Conservation (phyloP, 169 alveolate genomes). For the Eimeria praecox region DNA sequence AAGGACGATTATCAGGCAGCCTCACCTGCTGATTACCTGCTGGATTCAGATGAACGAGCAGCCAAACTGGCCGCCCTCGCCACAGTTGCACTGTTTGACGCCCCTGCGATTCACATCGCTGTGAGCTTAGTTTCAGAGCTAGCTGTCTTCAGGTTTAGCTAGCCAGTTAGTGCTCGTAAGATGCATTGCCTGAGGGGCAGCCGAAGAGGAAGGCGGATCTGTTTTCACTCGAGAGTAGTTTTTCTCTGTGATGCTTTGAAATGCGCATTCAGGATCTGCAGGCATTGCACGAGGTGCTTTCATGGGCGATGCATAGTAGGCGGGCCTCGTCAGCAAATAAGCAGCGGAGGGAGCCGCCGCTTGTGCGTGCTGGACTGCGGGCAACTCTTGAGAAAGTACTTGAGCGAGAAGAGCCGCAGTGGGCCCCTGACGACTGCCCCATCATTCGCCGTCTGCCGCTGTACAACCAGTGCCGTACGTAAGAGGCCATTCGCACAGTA, state of each 20-base stretch:
- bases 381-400: background rate
- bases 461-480: conserved; percentile 38
- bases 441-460: conserved; percentile 37
- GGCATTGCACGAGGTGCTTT: conserved; percentile 50
- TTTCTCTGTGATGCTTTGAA: background rate
- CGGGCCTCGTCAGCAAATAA: background rate
- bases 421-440: conserved; percentile 70
- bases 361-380: background rate
- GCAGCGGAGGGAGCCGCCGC: background rate
- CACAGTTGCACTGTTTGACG: conserved; percentile 75
- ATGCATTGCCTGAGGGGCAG: background rate
- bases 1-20: background rate
- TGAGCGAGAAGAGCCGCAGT: conserved; percentile 43
- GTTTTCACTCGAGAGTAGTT: background rate
- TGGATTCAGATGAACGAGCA: conserved; percentile 37
- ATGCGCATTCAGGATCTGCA: conserved; percentile 14
- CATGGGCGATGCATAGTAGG: conserved; percentile 17
- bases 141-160: background rate
- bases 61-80: conserved; percentile 61
- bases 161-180: background rate
- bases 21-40: conserved; percentile 25
- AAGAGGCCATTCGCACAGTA: background rate
- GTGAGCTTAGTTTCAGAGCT: background rate
- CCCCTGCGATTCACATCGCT: background rate
- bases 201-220: conserved; percentile 2